Conservation (phyloP, 495 filamentous ascomycete genomes). For the Glonium stellatum region DNA sequence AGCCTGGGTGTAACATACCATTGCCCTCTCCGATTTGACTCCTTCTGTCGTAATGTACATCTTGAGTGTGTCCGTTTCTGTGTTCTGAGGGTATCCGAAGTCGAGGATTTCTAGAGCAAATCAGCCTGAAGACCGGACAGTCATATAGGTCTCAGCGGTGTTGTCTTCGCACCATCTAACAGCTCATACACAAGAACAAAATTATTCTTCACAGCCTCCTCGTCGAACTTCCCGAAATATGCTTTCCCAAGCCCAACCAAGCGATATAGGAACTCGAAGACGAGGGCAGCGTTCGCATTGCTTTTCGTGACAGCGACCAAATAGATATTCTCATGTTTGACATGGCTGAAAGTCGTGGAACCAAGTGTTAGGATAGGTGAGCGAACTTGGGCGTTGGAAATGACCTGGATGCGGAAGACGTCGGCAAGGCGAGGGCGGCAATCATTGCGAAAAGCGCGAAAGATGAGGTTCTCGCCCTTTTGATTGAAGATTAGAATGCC, state of each 20-base stretch:
- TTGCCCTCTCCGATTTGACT: conserved; percentile 87
- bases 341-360: conserved; percentile 97
- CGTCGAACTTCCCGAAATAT: conserved; percentile 98
- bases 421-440: conserved; percentile 94
- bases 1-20: conserved; percentile 33
- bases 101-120: conserved; percentile 78
- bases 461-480: conserved; percentile 99
- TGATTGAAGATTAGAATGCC: conserved; percentile 98
- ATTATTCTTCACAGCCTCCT: conserved; percentile 99
- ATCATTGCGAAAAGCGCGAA: conserved; percentile 95
- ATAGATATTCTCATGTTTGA: conserved; percentile 99
- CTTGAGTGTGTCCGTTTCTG: conserved; percentile 96
- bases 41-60: conserved; percentile 99
- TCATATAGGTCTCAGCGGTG: neutral
- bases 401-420: conserved; percentile 99
- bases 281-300: conserved; percentile 97
- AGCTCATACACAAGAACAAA: conserved; percentile 99
- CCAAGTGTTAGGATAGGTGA: conserved; percentile 96
- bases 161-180: conserved; percentile 64
- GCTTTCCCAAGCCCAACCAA: conserved; percentile 83
- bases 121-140: neutral
- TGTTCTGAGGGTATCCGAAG: conserved; percentile 99
- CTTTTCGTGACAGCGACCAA: conserved; percentile 96
- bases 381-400: conserved; percentile 95
- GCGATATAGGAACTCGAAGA: conserved; percentile 97